These are phyloP conservation scores for Aspergillus brunneoviolaceus DNA, from an alignment of 2,329 filamentous ascomycete species.

Conservation along the genomic window DNA sequence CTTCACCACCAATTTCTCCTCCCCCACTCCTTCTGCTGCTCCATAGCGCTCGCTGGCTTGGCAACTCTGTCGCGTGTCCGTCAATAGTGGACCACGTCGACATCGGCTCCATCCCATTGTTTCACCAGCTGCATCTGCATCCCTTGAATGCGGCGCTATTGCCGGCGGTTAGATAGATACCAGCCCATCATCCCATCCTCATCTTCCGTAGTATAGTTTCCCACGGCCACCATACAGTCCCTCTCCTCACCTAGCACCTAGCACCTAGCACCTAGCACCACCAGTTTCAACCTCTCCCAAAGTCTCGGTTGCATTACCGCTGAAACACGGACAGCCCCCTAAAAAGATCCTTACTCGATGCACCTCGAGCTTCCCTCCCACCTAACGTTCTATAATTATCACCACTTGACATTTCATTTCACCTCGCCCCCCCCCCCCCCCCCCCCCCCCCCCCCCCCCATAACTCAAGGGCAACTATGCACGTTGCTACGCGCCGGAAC, in stretches of 20 bases:
- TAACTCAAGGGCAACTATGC: background rate
- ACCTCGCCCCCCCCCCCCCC: background rate
- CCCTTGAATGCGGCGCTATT: conserved; percentile 3
- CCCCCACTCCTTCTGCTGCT: background rate
- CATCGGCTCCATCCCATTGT: conserved; percentile 11
- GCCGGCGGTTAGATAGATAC: background rate
- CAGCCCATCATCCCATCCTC: background rate
- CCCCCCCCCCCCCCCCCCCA: background rate
- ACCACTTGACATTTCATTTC: background rate
- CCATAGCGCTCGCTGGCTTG: background rate
- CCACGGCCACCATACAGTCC: background rate
- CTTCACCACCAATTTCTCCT: conserved; percentile 3
- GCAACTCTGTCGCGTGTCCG: conserved; percentile 6
- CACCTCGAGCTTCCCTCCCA: background rate
- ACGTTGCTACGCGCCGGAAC: conserved; percentile 1
- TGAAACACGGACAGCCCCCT: conserved; percentile 2
- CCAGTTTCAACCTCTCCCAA: background rate
- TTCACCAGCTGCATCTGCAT: conserved; percentile 12
- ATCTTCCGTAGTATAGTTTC: background rate
- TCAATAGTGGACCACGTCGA: conserved; percentile 7
- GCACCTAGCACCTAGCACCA: background rate
- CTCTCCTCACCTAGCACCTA: background rate
- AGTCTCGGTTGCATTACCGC: background rate
- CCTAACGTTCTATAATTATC: background rate
- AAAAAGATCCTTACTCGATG: conserved; percentile 6